Conservation (phyloP, 306 rosid genomes). For the Pachyrhizus erosus region DNA sequence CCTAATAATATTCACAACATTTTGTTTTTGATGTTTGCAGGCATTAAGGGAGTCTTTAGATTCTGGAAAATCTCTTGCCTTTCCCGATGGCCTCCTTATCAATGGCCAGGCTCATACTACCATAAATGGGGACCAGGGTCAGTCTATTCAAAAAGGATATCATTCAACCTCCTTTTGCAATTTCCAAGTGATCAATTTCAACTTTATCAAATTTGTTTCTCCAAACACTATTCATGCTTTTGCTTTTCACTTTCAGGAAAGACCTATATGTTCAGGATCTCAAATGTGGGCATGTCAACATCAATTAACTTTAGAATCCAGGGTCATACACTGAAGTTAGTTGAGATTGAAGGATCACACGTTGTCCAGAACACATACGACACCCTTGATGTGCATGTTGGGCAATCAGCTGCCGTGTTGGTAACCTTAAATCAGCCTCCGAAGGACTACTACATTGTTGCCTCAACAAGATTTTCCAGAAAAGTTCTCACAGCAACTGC, state of each 20-base stretch:
- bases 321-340: conserved; percentile 75
- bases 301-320: conserved; percentile 90
- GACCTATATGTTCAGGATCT: conserved; percentile 86
- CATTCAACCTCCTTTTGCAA: neutral
- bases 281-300: conserved; percentile 89
- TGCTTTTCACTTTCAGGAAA: conserved; percentile 69
- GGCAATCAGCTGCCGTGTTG: conserved; percentile 78
- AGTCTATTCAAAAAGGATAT: neutral
- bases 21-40: conserved; percentile 52
- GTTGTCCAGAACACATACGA: conserved; percentile 76
- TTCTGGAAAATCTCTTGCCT: conserved; percentile 85
- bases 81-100: conserved; percentile 84
- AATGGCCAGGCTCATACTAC: conserved; percentile 73
- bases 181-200: conserved; percentile 4
- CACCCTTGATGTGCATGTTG: conserved; percentile 93
- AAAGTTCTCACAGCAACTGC: conserved; percentile 66
- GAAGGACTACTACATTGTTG: conserved; percentile 85
- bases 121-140: conserved; percentile 85
- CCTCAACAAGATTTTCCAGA: conserved; percentile 81
- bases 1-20: conserved; percentile 5
- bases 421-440: conserved; percentile 83
- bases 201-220: neutral
- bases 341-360: conserved; percentile 97
- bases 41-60: conserved; percentile 63
- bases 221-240: conserved; percentile 8